These are phyloP conservation scores for Madurella mycetomatis DNA, from an alignment of 2,329 filamentous ascomycete species.

Conservation along the genomic window DNA sequence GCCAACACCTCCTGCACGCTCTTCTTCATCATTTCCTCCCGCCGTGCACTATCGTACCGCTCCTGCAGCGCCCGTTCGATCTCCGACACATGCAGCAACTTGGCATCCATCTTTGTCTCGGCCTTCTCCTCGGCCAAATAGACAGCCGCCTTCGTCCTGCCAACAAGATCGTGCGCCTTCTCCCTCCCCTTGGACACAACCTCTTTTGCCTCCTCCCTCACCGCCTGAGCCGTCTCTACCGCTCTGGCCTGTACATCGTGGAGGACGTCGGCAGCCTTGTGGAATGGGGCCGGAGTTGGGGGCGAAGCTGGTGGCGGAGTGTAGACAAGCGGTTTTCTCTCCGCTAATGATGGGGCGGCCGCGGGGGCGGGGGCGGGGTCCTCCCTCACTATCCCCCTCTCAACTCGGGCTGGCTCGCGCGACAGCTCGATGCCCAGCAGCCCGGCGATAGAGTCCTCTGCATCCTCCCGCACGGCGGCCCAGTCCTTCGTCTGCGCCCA, in stretches of 20 bases:
- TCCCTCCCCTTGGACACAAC: slow-evolving; percentile 39
- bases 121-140: slow-evolving; percentile 36
- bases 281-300: not conserved
- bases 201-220: slow-evolving; percentile 33
- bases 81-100: slow-evolving; percentile 31
- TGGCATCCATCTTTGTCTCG: slow-evolving; percentile 25
- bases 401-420: slow-evolving; percentile 23
- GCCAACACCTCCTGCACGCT: slow-evolving; percentile 50
- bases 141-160: slow-evolving; percentile 35
- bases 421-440: slow-evolving; percentile 38
- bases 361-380: not conserved
- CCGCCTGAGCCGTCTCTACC: slow-evolving; percentile 26
- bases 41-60: slow-evolving; percentile 42
- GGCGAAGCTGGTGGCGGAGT: not conserved
- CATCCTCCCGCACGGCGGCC: slow-evolving; percentile 54
- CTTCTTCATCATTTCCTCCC: slow-evolving; percentile 38
- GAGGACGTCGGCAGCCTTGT: slow-evolving; percentile 11
- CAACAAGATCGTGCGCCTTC: slow-evolving; percentile 38
- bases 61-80: slow-evolving; percentile 49
- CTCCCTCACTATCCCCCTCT: slow-evolving; percentile 22
- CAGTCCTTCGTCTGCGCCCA: slow-evolving; percentile 65
- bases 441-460: slow-evolving; percentile 47
- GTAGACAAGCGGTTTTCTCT: not conserved
- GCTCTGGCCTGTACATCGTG: slow-evolving; percentile 21
- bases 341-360: not conserved